Base-by-base conservation (phyloP, 805 yeast genomes). In the Yarrowia divulgata region DNA sequence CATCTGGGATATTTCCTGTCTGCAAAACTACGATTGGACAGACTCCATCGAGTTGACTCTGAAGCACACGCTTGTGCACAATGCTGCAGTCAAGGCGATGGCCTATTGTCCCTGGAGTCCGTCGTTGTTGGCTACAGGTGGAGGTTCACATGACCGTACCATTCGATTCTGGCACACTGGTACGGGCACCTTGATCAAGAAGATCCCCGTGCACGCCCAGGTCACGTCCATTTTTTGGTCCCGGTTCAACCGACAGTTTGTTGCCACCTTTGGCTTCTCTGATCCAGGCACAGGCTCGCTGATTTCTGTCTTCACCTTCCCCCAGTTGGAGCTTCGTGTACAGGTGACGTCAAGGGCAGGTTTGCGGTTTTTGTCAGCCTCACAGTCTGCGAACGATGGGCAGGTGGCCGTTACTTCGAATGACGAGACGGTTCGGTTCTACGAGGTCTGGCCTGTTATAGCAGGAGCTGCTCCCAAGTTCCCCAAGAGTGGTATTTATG, bases 101-200 rank as follows among this genome's bases (percentile, higher is more conserved):
- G 90, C 94, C 3, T 93, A 86, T 74, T 93, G 97, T 75, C 98
- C 98, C 0, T 93, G 97, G 97, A 84, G 91, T 19, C 86, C 86
- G 14, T 83, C 89, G 1, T 78, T 93, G 9, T 77, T 93, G 43
- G 97, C 94, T 0, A 92, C 97, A 0, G 98, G 98, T 0, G 97
- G 95, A 2, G 98, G 98, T 0, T 85, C 89, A 23, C 88, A 87
- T 73, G 98, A 93, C 76, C 80, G 93, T 64, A 84, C 84, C n/a
- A 85, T 93, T 9, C 78, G 93, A 70, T 91, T 92, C 76, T 93
- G 97, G 97, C 97, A 93, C 77, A 84, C 95, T 0, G 80, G 80
- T 2, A 82, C 94, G 0, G 97, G 97, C 0, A 89, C 96, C 0
- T 77, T 91, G 39, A 78, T 93, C 39, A 80, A 83, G 9, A 81